Conservation (phyloP, 1,284 basidiomycete genomes). For the Rhodotorula glutinis region DNA sequence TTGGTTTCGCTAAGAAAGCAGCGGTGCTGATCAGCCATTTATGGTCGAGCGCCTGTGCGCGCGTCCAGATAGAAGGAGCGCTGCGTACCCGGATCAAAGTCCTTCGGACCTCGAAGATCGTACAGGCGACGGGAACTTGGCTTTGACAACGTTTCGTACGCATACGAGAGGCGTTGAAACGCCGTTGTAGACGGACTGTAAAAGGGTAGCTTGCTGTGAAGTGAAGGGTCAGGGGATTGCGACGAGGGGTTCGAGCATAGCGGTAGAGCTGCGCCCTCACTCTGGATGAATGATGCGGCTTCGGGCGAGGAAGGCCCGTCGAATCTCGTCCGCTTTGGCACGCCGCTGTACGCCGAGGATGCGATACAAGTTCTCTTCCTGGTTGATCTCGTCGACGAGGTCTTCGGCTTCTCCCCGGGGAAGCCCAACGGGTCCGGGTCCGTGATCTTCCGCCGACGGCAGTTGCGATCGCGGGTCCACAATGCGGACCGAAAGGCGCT, state of each 20-base stretch:
- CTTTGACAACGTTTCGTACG: constrained; percentile 73
- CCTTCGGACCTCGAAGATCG: constrained; percentile 54
- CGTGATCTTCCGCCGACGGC: not conserved
- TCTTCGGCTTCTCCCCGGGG: constrained; percentile 22
- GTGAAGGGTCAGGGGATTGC: no score
- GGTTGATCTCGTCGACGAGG: constrained; percentile 55
- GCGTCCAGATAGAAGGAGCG: not conserved
- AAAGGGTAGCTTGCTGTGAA: constrained; percentile 68
- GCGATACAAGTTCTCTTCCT: constrained; percentile 63
- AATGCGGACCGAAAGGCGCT: constrained; percentile 13
- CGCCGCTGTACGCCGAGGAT: constrained; percentile 64
- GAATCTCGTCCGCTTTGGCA: constrained; percentile 61
- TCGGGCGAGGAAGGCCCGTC: constrained; percentile 70
- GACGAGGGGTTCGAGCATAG: not conserved
- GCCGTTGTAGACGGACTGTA: constrained; percentile 70
- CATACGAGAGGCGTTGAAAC: constrained; percentile 78
- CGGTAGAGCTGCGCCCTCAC: constrained; percentile 52
- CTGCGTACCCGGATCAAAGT: constrained; percentile 38
- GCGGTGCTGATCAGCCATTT: no score
- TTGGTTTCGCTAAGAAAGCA: constrained; percentile 47
- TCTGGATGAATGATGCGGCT: constrained; percentile 79
- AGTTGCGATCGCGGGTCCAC: not conserved
- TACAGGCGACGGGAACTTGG: constrained; percentile 66
- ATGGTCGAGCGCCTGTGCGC: no score
- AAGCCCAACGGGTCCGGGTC: not conserved